Conservation (phyloP, 106 monocot genomes). For the Acanthochlamys bracteata region DNA sequence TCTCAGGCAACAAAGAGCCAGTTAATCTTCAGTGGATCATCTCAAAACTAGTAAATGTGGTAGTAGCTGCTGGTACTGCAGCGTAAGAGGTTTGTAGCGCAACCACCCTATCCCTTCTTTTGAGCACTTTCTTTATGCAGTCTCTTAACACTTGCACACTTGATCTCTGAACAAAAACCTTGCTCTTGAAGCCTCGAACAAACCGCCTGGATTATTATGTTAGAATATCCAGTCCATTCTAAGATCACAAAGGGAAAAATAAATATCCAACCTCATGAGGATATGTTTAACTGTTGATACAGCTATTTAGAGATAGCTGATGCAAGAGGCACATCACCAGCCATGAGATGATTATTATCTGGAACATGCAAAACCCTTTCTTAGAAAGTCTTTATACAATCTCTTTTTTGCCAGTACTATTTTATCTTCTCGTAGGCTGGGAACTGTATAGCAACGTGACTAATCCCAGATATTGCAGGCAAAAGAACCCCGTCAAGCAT, state of each 20-base stretch:
- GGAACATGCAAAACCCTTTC: not conserved
- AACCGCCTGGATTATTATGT: slow-evolving; percentile 39
- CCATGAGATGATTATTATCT: slow-evolving; percentile 74
- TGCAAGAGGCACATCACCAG: slow-evolving; percentile 77
- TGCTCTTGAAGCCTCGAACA: slow-evolving; percentile 88
- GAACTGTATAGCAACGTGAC: slow-evolving; percentile 96
- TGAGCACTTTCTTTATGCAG: slow-evolving; percentile 63
- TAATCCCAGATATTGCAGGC: slow-evolving; percentile 83
- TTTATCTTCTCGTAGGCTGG: slow-evolving; percentile 89
- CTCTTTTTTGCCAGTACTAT: slow-evolving; percentile 53
- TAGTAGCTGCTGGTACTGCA: slow-evolving; percentile 81
- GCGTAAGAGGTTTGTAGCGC: slow-evolving; percentile 75
- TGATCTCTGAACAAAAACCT: slow-evolving; percentile 38
- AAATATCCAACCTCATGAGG: slow-evolving; percentile 68
- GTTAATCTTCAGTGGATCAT: slow-evolving; percentile 81
- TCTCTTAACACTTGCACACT: slow-evolving; percentile 59
- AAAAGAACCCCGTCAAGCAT: slow-evolving; percentile 57
- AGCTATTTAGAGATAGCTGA: slow-evolving; percentile 69
- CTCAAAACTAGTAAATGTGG: slow-evolving; percentile 94
- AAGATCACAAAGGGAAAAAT: too few species aligned
- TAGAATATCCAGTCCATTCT: too few species aligned
- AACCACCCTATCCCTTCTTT: slow-evolving; percentile 62
- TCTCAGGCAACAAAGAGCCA: slow-evolving; percentile 39
- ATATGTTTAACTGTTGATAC: slow-evolving; percentile 85
- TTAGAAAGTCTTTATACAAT: slow-evolving; percentile 21